These are phyloP conservation scores for Phaffomyces opuntiae DNA, from an alignment of 805 yeast species.

Conservation along the genomic window DNA sequence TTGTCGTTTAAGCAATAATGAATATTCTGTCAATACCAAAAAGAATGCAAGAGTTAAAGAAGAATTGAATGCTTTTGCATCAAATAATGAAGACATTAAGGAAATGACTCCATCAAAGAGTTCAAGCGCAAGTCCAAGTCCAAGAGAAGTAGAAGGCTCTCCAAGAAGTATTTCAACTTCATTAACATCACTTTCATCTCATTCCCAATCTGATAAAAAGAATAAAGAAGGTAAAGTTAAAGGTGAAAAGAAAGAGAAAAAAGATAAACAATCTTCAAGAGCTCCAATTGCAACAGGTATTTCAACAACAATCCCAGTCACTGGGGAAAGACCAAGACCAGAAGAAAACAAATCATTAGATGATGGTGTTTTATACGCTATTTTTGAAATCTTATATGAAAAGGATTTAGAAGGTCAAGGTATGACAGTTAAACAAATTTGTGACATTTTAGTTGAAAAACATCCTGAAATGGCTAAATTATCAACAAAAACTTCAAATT, in stretches of 20 bases:
- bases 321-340: slow-evolving; percentile 70
- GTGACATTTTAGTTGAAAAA: slow-evolving; percentile 64
- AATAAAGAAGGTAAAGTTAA: slow-evolving; percentile 15
- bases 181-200: slow-evolving; percentile 12
- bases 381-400: slow-evolving; percentile 64
- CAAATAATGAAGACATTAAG: slow-evolving; percentile 9
- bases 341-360: slow-evolving; percentile 59
- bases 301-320: slow-evolving; percentile 72
- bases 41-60: neutral
- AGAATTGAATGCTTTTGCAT: slow-evolving; percentile 3
- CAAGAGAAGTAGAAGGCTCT: slow-evolving; percentile 21
- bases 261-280: slow-evolving; percentile 19
- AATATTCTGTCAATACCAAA: slow-evolving; percentile 6
- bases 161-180: slow-evolving; percentile 19
- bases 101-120: slow-evolving; percentile 22
- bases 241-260: slow-evolving; percentile 15
- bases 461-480: slow-evolving; percentile 82
- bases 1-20: slow-evolving; percentile 23
- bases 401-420: slow-evolving; percentile 65
- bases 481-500: slow-evolving; percentile 72
- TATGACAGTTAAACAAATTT: slow-evolving; percentile 85
- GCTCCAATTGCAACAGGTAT: slow-evolving; percentile 52
- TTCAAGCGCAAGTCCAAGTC: slow-evolving; percentile 19
- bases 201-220: slow-evolving; percentile 2
- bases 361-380: slow-evolving; percentile 70